A percentile compares a stretch with the other conserved stretches of the same genome.
Evolutionary conservation across 768 basidiomycete species (phyloP).

Genomic region (Rhodotorula toruloides): DNA sequence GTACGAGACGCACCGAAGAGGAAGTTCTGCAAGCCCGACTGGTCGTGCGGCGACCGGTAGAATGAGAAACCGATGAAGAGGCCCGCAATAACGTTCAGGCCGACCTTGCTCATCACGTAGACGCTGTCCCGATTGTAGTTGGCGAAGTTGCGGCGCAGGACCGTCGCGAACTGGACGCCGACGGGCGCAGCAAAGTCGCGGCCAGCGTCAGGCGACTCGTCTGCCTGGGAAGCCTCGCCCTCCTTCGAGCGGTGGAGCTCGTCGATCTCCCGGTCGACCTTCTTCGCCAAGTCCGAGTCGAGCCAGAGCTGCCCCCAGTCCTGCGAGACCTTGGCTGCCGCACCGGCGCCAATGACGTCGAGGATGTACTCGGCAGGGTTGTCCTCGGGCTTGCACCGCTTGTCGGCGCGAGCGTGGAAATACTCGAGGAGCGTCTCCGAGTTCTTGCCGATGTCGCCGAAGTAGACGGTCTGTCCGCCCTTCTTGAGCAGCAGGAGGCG

Average conservation of each 20-base stretch:
- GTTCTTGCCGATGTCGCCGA: slow-evolving; percentile 62
- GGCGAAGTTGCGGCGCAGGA: slow-evolving; percentile 45
- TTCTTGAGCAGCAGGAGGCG: slow-evolving; percentile 55
- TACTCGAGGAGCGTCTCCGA: slow-evolving; percentile 59
- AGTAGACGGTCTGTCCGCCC: slow-evolving; percentile 71
- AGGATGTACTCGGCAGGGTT: slow-evolving; percentile 74
- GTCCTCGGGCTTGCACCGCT: slow-evolving; percentile 52
- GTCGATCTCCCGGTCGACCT: slow-evolving; percentile 51
- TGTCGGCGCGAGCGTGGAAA: slow-evolving; percentile 54
- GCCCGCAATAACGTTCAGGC: slow-evolving; percentile 36
- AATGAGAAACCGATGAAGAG: slow-evolving; percentile 43
- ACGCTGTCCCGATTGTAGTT: slow-evolving; percentile 49
- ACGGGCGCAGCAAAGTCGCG: slow-evolving; percentile 33
- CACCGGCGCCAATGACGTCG: slow-evolving; percentile 56
- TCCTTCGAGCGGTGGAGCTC: slow-evolving; percentile 53
- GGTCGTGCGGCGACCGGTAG: slow-evolving; percentile 26
- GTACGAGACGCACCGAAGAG: slow-evolving; percentile 3
- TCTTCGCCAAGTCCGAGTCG: slow-evolving; percentile 60
- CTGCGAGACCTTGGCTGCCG: slow-evolving; percentile 58
- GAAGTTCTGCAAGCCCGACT: slow-evolving; percentile 28
- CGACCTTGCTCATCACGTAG: slow-evolving; percentile 39
- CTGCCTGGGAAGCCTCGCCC: slow-evolving; percentile 31
- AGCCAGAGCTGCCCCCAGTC: slow-evolving; percentile 87
- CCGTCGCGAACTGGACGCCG: slow-evolving; percentile 26
- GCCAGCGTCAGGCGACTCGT: slow-evolving; percentile 35